Conservation (phyloP, 2,329 filamentous ascomycete genomes). For the Colletotrichum tabaci region DNA sequence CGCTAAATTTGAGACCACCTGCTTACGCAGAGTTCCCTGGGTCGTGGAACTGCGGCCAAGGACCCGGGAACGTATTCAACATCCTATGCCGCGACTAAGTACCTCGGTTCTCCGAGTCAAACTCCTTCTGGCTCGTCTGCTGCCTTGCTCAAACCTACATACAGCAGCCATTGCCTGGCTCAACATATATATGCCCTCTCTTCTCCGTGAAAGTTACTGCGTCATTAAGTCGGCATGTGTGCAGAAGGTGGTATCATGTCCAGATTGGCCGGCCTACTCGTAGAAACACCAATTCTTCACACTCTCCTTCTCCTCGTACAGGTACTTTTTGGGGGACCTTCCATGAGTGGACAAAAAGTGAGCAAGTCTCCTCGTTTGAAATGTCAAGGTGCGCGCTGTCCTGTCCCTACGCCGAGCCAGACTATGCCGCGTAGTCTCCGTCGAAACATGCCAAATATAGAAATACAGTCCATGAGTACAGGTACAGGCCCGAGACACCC, state of each 20-base stretch:
- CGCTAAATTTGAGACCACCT: slow-evolving; percentile 29
- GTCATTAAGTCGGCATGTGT: background rate
- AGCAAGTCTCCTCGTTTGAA: slow-evolving; percentile 17
- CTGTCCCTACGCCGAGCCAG: slow-evolving; percentile 20
- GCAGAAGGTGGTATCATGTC: slow-evolving; percentile 35
- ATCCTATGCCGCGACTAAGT: slow-evolving; percentile 22
- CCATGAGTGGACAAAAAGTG: slow-evolving; percentile 12
- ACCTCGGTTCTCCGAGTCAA: background rate
- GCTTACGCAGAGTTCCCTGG: slow-evolving; percentile 7
- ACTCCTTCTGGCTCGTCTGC: background rate
- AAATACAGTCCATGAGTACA: slow-evolving; percentile 28
- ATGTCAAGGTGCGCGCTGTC: slow-evolving; percentile 16
- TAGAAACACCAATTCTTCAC: slow-evolving; percentile 18
- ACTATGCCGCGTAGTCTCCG: slow-evolving; percentile 16
- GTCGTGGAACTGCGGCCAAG: slow-evolving; percentile 16
- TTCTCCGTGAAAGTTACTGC: slow-evolving; percentile 2
- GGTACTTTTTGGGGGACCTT: slow-evolving; percentile 21
- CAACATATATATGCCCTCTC: background rate
- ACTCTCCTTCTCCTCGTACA: slow-evolving; percentile 26
- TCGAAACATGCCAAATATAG: slow-evolving; percentile 27
- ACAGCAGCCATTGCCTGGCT: background rate
- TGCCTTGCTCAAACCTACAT: background rate
- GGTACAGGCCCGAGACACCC: slow-evolving; percentile 19
- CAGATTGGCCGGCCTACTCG: slow-evolving; percentile 19
- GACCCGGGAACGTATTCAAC: slow-evolving; percentile 3